A percentile compares a stretch with the other conserved stretches of the same genome.
phyloP scores from a whole-genome alignment of 2,329 filamentous ascomycete genomes.

The Colletotrichum filicis region DNA sequence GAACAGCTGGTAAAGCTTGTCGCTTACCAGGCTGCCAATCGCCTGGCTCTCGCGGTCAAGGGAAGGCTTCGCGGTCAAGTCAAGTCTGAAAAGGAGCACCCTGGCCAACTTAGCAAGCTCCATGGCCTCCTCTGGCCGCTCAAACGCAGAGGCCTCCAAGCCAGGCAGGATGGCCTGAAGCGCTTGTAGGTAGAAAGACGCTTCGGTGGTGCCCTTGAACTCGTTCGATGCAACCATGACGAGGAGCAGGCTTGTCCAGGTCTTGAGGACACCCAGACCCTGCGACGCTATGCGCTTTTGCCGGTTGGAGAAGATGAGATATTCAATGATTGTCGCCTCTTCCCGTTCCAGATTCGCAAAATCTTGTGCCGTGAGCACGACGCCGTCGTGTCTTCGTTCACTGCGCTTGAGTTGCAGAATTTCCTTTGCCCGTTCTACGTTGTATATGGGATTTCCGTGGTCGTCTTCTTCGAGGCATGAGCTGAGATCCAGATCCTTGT shows the following conservation, averaged over 20 bases:
- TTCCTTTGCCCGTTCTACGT: conserved; percentile 77
- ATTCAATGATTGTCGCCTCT: conserved; percentile 68
- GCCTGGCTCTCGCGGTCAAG: conserved; percentile 56
- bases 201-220: conserved; percentile 77
- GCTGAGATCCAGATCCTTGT: conserved; percentile 74
- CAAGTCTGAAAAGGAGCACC: conserved; percentile 77
- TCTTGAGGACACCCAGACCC: conserved; percentile 76
- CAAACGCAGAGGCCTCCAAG: conserved; percentile 79
- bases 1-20: conserved; percentile 92
- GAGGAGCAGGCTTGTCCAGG: conserved; percentile 87
- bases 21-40: conserved; percentile 80
- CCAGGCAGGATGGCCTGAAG: conserved; percentile 90
- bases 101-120: conserved; percentile 83
- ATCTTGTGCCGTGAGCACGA: conserved; percentile 62
- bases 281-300: conserved; percentile 66
- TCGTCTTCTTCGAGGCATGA: conserved; percentile 71
- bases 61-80: conserved; percentile 58
- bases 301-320: conserved; percentile 72
- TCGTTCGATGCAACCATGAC: conserved; percentile 87
- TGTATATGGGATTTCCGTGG: conserved; percentile 69
- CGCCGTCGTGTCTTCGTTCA: conserved; percentile 64
- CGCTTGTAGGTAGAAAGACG: conserved; percentile 84
- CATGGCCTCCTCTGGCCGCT: conserved; percentile 75
- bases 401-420: conserved; percentile 77
- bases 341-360: conserved; percentile 65